These are phyloP conservation scores for Parietaria judaica DNA, from an alignment of 306 rosid species.

Conservation along the genomic window DNA sequence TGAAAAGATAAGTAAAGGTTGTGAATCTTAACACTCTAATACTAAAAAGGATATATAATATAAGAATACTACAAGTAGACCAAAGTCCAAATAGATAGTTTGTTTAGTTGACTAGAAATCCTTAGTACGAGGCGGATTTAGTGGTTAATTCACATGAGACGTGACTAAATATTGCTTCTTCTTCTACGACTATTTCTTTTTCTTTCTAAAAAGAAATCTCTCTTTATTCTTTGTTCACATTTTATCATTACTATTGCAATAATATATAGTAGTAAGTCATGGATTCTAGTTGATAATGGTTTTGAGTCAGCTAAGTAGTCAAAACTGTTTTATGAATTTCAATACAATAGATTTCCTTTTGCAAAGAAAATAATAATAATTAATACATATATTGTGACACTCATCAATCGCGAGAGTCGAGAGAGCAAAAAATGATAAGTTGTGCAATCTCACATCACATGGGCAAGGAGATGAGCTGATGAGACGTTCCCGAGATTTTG, in stretches of 20 bases:
- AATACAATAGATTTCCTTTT: too few species aligned
- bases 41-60: too few species aligned
- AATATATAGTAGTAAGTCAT: neutral
- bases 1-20: too few species aligned
- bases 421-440: too few species aligned
- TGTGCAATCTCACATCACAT: too few species aligned
- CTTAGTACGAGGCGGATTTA: neutral
- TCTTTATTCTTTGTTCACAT: neutral
- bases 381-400: too few species aligned
- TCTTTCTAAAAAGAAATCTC: neutral
- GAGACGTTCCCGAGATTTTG: too few species aligned
- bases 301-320: neutral
- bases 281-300: neutral
- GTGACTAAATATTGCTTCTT: neutral
- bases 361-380: too few species aligned
- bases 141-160: neutral
- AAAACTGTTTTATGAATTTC: neutral
- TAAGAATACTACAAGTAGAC: neutral
- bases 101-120: neutral
- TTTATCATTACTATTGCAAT: too few species aligned
- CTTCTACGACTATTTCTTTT: neutral
- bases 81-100: neutral
- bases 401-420: too few species aligned
- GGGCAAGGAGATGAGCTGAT: too few species aligned
- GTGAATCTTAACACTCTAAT: too few species aligned